Conservation (phyloP, 1,139 yeast genomes). For the Kurtzmaniella natalensis region DNA sequence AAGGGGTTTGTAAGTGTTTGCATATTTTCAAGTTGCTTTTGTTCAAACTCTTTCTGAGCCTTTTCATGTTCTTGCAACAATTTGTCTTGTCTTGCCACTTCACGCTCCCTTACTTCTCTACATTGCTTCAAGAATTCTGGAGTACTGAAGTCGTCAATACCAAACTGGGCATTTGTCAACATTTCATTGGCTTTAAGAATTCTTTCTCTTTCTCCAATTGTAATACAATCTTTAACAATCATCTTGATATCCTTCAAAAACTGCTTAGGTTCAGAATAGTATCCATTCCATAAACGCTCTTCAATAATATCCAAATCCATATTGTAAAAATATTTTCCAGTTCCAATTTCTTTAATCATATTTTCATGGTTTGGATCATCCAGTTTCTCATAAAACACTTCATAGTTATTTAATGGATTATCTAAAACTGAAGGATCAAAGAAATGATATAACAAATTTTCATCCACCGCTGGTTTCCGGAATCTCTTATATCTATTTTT, state of each 20-base stretch:
- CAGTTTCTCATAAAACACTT: conserved; percentile 49
- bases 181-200: conserved; percentile 88
- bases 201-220: conserved; percentile 79
- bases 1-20: conserved; percentile 4
- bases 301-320: conserved; percentile 94
- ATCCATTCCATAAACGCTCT: conserved; percentile 96
- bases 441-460: conserved; percentile 62
- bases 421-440: conserved; percentile 55
- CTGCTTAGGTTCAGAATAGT: conserved; percentile 87
- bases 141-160: conserved; percentile 80
- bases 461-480: conserved; percentile 87
- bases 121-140: conserved; percentile 76
- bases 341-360: conserved; percentile 72
- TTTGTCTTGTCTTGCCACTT: conserved; percentile 48
- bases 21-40: conserved; percentile 16
- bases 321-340: conserved; percentile 71
- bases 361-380: conserved; percentile 50
- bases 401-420: conserved; percentile 37
- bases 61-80: conserved; percentile 36
- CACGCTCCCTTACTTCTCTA: conserved; percentile 68
- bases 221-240: conserved; percentile 75
- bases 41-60: conserved; percentile 23
- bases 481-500: conserved; percentile 84
- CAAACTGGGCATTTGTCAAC: conserved; percentile 95
- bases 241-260: conserved; percentile 78